Base-by-base conservation (phyloP, 345 rosid species). In the Pistacia atlantica region DNA sequence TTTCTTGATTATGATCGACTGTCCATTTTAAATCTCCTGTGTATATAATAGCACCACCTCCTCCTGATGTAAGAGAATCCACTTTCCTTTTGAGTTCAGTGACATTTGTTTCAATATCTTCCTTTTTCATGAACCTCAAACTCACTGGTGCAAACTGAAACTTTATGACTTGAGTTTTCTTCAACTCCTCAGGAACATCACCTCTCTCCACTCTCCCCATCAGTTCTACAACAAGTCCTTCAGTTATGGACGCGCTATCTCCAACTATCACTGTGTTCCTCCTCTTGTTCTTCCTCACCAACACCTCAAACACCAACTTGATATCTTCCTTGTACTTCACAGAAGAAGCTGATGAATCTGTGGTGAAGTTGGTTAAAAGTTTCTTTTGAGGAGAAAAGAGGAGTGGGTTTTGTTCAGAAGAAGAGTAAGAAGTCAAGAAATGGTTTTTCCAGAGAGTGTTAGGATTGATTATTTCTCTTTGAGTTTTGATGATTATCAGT, bases 1-100 rank as follows among this genome's bases (percentile, higher is more conserved):
- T 54, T 31, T 54, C 78, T 49, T 72, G 80, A 54, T 88, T 91
- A 0, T 68, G 80, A 54, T 88, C 92, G 0, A 80, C 86, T 3
- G 90, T 77, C 97, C 98, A 94, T 66, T 85, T 89, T 28, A 94
- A 82, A 83, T 94, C 97, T 60, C 98, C 98, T 6, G 89, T 80
- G 66, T 92, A 92, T 52, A 94, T 87, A 77, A 94, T 88, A 66
- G 85, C 93, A 71, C 91, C 96, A 57, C 87, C 84, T 33, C 84
- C 87, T 1, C 80, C 84, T 42, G 83, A 75, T 37, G 84, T 73
- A 67, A 85, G 69, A 35, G 86, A 85, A 69, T 87, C 91, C 64
- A 94, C 87, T 68, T 89, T 87, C 73, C 89, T 86, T 68, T 85
- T 90, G 33, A 94, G 75, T 35, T 92, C 94, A 1, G 72, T 69